Conservation (phyloP, 2,329 filamentous ascomycete genomes). For the Cladobotryum protrusum region DNA sequence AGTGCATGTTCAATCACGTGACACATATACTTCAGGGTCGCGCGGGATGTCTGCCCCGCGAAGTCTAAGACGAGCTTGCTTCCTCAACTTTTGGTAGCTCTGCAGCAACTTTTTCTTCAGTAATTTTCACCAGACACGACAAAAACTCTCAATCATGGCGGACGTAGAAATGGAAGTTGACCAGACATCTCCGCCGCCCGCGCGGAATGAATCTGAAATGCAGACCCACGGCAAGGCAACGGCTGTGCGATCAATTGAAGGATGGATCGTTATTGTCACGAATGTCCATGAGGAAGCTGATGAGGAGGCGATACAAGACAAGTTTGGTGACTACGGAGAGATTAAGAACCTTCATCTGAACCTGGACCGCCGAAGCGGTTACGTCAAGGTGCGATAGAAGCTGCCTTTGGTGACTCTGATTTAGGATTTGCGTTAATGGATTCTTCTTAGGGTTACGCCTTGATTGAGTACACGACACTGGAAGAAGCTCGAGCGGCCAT, state of each 20-base stretch:
- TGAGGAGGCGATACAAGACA: constrained; percentile 75
- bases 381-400: constrained; percentile 62
- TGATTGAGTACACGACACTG: constrained; percentile 78
- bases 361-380: constrained; percentile 73
- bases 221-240: constrained; percentile 68
- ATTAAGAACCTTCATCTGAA: constrained; percentile 85
- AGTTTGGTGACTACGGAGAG: constrained; percentile 78
- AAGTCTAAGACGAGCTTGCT: background rate
- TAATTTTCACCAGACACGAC: too few relatives aligned
- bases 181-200: constrained; percentile 30
- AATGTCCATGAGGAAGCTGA: constrained; percentile 85
- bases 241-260: constrained; percentile 79
- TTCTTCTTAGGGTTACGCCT: constrained; percentile 62
- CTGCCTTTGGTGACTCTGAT: background rate
- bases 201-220: constrained; percentile 56
- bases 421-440: background rate
- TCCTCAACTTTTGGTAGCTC: background rate
- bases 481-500: constrained; percentile 77
- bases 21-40: background rate
- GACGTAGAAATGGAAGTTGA: constrained; percentile 58
- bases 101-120: background rate
- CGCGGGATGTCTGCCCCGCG: constrained; percentile 5
- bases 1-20: constrained; percentile 1
- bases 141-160: constrained; percentile 34
- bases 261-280: constrained; percentile 82